Evolutionary conservation across 495 filamentous ascomycete genomes (phyloP), one percentile per base, ranked within the genome.

Genomic region (Stereocaulon alpinum): DNA sequence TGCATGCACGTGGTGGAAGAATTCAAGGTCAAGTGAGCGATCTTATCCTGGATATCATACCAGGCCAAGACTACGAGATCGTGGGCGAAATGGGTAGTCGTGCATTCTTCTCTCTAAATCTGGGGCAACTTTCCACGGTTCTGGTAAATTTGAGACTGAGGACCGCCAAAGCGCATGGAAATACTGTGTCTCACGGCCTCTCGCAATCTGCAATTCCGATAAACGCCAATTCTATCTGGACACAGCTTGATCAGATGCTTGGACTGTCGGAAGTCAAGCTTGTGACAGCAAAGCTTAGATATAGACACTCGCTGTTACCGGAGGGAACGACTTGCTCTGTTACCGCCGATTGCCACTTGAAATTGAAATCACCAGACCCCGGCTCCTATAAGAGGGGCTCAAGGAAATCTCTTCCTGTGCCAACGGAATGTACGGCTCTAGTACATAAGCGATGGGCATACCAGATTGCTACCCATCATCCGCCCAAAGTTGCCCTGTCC

Each of bases 241-340:
- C 40, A 24, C 52, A 69, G 43, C 57, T 69, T 10, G 61, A 69
- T n/a, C 50, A 60, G 17, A 61, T 69, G 50, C 48, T 69, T 3
- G 58, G 47, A 42, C 32, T 40, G 22, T 57, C 51, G 30, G 24
- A 29, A 6, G 52, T 61, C n/a, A 50, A 43, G 10, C 57, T 70
- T 17, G 44, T 70, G 42, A 60, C 51, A 37, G 68, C 66, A 29
- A 58, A 24, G 30, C 60, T 69, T 15, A 65, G 50, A 20, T 70
- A 70, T 29, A 67, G 45, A 49, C 67, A 70, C 50, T 64, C 68
- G 1, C 57, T 66, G 11, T 52, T 70, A 15, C 60, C 63, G 2
- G 30, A 34, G 7, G 59, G 59, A 15, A 66, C 61, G 9, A 59
- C 15, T 12, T 65, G 63, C 47, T 59, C 43, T 17, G 32, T 60